Conservation (phyloP, 2,329 filamentous ascomycete species). For the Blumeria graminis region DNA sequence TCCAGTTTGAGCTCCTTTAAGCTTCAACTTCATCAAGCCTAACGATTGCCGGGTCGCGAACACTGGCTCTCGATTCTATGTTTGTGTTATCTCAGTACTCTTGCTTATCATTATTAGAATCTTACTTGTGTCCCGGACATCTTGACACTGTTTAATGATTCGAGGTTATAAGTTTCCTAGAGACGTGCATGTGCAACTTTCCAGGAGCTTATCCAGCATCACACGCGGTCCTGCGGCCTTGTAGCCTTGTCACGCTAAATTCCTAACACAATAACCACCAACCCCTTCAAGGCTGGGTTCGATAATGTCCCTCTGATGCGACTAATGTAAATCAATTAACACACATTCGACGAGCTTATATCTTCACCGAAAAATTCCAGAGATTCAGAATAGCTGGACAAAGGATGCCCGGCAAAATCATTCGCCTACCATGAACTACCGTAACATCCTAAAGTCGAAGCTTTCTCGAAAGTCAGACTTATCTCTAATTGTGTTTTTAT, state of each 20-base stretch:
- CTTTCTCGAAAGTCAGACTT: slow-evolving; percentile 14
- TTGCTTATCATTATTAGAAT: slow-evolving; percentile 2
- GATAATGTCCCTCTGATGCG: too few relatives aligned
- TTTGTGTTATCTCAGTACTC: slow-evolving; percentile 5
- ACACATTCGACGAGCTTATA: too few relatives aligned
- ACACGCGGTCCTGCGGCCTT: not conserved
- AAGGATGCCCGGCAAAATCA: slow-evolving; percentile 14
- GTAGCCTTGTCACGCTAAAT: not conserved
- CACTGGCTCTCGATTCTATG: slow-evolving; percentile 77
- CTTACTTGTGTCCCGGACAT: slow-evolving; percentile 30
- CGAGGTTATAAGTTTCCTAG: not conserved
- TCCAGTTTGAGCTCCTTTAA: slow-evolving; percentile 78
- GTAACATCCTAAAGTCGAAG: slow-evolving; percentile 13
- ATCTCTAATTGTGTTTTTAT: slow-evolving; percentile 16
- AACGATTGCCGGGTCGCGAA: slow-evolving; percentile 95
- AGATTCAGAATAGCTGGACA: slow-evolving; percentile 6
- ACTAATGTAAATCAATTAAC: too few relatives aligned
- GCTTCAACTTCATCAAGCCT: slow-evolving; percentile 91
- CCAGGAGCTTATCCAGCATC: not conserved
- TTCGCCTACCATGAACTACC: slow-evolving; percentile 15
- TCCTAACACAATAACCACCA: not conserved
- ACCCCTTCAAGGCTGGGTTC: too few relatives aligned
- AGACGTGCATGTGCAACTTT: not conserved
- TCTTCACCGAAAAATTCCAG: too few relatives aligned
- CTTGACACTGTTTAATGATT: slow-evolving; percentile 7